Base-by-base conservation (phyloP, 768 basidiomycete genomes). In the Suillus sp. region DNA sequence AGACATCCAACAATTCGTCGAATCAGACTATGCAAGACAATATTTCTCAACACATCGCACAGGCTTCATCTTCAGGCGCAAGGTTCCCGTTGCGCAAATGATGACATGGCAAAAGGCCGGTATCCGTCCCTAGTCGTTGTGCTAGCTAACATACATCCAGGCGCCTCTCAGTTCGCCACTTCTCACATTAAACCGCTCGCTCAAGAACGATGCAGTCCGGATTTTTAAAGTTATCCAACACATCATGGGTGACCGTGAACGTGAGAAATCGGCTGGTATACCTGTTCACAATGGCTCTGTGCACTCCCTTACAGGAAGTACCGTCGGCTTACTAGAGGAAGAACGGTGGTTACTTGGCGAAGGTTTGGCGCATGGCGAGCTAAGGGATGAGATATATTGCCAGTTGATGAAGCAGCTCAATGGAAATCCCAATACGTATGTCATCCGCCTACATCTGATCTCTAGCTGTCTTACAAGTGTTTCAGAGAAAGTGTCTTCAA, bases 371-470 rank as follows among this genome's bases (percentile, higher is more conserved):
- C 86, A 94, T 62, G 88, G 90, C 13, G 94, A 96, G 76, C 79
- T 97, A 69, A 79, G 95, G 65, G 96, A 98, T 74, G 96, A 97
- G 77, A 89, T 96, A 57, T 98, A 93, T 68, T 95, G 93, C 70
- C 96, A 97, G 68, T 67, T 93, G 30, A 89, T 96, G 86, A 97
- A 97, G 72, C 96, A 97, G 75, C 78, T 96, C 16, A 92, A 86
- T 1, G 83, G 83, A 48, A 97, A 97, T 73, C 87, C 93, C 11
- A 88, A 83, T 74, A 79, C 88, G 88, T 94, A 70, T 68, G 92
- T 84, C 3, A 18, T 40, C 10, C 35, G 60, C 40, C 38, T 27
- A 40, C 38, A 3, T 40, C 25, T 40, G 25, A 55, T 62, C 7
- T 53, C 56, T 18, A 63, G 16, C 51, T 25, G 1, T 37, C 55